Evolutionary conservation across 2,329 filamentous ascomycete genomes (phyloP).

Genomic region (Penicillium sp.): DNA sequence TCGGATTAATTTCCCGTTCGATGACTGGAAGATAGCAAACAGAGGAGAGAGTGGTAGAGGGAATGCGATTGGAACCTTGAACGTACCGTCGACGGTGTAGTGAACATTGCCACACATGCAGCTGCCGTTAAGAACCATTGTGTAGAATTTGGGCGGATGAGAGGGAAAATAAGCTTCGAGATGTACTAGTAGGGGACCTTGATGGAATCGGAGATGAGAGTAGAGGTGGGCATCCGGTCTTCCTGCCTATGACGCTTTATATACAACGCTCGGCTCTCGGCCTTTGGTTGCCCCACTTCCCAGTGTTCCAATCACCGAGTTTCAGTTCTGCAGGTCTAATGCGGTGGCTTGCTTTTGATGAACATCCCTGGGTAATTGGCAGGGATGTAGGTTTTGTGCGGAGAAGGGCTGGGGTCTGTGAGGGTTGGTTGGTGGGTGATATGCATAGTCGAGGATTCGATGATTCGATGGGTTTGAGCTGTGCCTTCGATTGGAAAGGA

Average conservation of each 20-base stretch:
- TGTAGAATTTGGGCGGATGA: neutral
- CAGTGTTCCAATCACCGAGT: conserved; percentile 13
- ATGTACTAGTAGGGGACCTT: conserved; percentile 16
- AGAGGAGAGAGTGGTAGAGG: too few relatives aligned
- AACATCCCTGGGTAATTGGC: neutral
- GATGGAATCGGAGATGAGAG: conserved; percentile 20
- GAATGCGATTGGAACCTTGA: neutral
- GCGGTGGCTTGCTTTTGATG: neutral
- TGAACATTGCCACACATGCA: conserved; percentile 40
- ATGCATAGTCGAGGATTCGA: too few relatives aligned
- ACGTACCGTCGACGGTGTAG: conserved; percentile 33
- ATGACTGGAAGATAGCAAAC: too few relatives aligned
- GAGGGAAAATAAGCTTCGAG: neutral
- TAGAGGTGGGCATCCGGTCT: too few relatives aligned
- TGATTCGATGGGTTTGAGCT: too few relatives aligned
- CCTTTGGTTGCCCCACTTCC: neutral
- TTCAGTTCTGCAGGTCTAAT: neutral
- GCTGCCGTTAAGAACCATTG: conserved; percentile 36
- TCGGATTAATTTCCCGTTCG: neutral
- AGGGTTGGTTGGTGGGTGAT: too few relatives aligned
- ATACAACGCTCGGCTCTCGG: conserved; percentile 3
- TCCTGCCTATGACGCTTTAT: conserved; percentile 3
- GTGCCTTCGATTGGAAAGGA: too few relatives aligned
- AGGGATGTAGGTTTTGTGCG: neutral
- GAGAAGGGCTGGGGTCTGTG: neutral